Conservation (phyloP, 768 basidiomycete genomes). For the Hypholoma sublateritium region DNA sequence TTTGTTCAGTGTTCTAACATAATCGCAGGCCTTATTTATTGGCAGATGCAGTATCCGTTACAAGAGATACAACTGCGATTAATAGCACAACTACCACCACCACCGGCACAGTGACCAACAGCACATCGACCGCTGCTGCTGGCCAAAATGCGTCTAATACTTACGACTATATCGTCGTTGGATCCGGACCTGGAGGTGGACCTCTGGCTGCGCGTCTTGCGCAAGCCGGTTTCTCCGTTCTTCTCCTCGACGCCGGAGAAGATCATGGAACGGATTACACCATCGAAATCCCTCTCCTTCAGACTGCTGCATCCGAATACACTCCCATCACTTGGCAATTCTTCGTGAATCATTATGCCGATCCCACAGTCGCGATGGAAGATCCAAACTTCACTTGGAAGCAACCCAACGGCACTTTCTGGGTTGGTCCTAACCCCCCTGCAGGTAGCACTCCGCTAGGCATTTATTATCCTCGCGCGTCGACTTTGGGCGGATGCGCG, state of each 20-base stretch:
- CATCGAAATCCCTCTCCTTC: constrained; percentile 3
- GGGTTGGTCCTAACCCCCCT: constrained; percentile 9
- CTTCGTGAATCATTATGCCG: constrained; percentile 8
- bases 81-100: not conserved
- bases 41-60: not conserved
- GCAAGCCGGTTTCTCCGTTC: constrained; percentile 8
- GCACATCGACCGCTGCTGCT: too few relatives aligned
- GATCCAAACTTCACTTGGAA: constrained; percentile 10
- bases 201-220: constrained; percentile 10
- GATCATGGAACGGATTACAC: constrained; percentile 6
- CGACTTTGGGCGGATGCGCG: constrained; percentile 9
- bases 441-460: constrained; percentile 7
- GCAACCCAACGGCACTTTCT: constrained; percentile 4
- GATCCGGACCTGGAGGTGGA: constrained; percentile 9
- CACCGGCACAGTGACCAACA: not conserved
- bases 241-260: constrained; percentile 7
- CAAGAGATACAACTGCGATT: not conserved
- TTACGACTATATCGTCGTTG: constrained; percentile 9
- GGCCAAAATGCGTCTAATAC: too few relatives aligned
- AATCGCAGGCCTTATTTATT: not conserved
- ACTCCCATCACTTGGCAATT: constrained; percentile 6
- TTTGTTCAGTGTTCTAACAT: not conserved
- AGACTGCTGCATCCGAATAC: constrained; percentile 5
- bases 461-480: constrained; percentile 7
- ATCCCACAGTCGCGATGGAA: not conserved